Base-by-base conservation (phyloP, 768 basidiomycete genomes). In the Pleurotus cornucopiae region DNA sequence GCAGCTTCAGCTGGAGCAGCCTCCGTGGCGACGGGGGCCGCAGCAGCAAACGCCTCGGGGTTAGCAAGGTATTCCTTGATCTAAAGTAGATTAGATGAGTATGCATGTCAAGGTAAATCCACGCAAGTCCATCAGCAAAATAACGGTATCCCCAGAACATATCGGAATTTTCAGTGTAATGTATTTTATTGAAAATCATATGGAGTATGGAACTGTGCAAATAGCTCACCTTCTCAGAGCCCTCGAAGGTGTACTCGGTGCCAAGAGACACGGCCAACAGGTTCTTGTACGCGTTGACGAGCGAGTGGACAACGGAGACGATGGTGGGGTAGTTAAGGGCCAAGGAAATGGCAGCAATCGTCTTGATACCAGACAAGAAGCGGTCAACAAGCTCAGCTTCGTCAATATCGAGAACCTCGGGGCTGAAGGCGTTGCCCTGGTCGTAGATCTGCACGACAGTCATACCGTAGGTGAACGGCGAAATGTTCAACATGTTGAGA, bases 221-320 rank as follows among this genome's bases (percentile, higher is more conserved):
- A 12, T 52, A 39, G 68, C 83, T 65, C 59, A 93, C 94, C 90
- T 97, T 91, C 70, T 92, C 92, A 56, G 90, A 82, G 58, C 86
- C 94, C 67, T 95, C 92, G 73, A 98, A 98, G 54, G 87, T 83
- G 84, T 94, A 94, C 46, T 98, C 95, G 58, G 97, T 98, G 46
- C 80, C 85, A 57, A 98, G 74, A 43, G 93, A 86, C 63, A 98
- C 73, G 39, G 93, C 89, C 61, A 99, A 75, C 61, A 98, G 74
- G 81, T 98, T 99, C 87, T 99, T 99, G 90, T 98, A 98, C 44
- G 94, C 84, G 79, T 98, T 98, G 82, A 98, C 93, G 58, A 99
- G 85, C 26, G 93, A 90, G 83, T 99, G 97, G 45, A 82, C 74
- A 62, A 98, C 86, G 43, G 96, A 98, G 61, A 89, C 95, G 63